Conservation (phyloP, 2,329 filamentous ascomycete genomes). For the Aspergillus bombycis region DNA sequence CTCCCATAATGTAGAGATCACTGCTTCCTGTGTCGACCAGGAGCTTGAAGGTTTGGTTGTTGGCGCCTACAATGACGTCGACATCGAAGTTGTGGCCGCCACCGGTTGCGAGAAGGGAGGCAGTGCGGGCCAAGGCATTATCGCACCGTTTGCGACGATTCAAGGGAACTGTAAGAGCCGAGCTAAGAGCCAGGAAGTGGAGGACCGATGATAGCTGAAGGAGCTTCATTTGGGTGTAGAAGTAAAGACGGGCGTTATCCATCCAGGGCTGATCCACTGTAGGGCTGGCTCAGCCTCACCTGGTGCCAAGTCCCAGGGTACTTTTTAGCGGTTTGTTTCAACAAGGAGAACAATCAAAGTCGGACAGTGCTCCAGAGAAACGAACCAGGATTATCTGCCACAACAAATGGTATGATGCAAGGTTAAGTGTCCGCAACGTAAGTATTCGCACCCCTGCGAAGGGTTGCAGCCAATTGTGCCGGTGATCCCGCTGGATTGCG, state of each 20-base stretch:
- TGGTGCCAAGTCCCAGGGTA: background rate
- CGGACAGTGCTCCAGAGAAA: too few species aligned
- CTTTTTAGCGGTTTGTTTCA: background rate
- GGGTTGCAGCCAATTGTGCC: background rate
- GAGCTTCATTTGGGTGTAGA: background rate
- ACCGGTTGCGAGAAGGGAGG: constrained; percentile 17
- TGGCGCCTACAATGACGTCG: constrained; percentile 27
- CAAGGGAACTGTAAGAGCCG: background rate
- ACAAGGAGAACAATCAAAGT: background rate
- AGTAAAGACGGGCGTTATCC: background rate
- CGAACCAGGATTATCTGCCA: background rate
- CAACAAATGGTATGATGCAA: background rate
- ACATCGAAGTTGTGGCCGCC: constrained; percentile 26
- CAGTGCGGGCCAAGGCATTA: background rate
- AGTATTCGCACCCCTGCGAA: background rate
- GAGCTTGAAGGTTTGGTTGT: constrained; percentile 34
- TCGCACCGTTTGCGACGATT: background rate
- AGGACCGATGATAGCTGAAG: background rate
- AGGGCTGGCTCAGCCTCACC: background rate
- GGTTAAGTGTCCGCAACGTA: background rate
- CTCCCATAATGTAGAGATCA: constrained; percentile 50
- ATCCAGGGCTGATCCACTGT: background rate
- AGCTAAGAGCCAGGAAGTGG: background rate
- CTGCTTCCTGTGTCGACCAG: constrained; percentile 54
- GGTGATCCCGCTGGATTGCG: background rate